phyloP scores from a whole-genome alignment of 1,284 basidiomycete genomes.

The Puccinia novopanici region DNA sequence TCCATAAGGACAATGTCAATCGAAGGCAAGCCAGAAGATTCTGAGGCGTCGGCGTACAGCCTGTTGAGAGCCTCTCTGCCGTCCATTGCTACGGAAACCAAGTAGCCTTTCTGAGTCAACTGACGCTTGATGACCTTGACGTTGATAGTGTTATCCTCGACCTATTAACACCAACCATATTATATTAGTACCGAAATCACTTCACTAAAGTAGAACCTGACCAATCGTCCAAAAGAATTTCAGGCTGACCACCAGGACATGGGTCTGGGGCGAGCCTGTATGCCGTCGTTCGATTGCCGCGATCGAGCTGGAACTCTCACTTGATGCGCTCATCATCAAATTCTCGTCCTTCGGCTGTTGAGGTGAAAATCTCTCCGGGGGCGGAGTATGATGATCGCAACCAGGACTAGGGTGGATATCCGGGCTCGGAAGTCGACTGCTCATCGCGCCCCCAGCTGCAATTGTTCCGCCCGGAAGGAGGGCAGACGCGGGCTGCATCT shows the following conservation, averaged over 20 bases:
- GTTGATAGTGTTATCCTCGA: constrained; percentile 49
- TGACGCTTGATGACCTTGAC: constrained; percentile 46
- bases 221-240: neutral
- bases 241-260: constrained; percentile 33
- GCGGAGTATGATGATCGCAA: neutral
- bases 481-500: constrained; percentile 41
- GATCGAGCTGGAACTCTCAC: neutral
- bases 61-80: constrained; percentile 37
- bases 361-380: neutral
- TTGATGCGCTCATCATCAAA: neutral
- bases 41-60: constrained; percentile 33
- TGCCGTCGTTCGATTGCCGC: neutral
- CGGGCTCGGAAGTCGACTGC: constrained; percentile 25
- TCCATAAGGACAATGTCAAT: constrained; percentile 49
- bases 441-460: constrained; percentile 11
- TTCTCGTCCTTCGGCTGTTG: neutral
- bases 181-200: neutral
- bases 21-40: neutral
- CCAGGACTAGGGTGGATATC: constrained; percentile 18
- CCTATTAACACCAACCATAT: neutral
- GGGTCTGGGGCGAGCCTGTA: constrained; percentile 1
- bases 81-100: constrained; percentile 44
- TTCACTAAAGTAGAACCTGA: neutral
- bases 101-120: constrained; percentile 37
- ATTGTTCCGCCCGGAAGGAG: constrained; percentile 32